Conservation (phyloP, 768 basidiomycete genomes). For the Tylopilus sp. region DNA sequence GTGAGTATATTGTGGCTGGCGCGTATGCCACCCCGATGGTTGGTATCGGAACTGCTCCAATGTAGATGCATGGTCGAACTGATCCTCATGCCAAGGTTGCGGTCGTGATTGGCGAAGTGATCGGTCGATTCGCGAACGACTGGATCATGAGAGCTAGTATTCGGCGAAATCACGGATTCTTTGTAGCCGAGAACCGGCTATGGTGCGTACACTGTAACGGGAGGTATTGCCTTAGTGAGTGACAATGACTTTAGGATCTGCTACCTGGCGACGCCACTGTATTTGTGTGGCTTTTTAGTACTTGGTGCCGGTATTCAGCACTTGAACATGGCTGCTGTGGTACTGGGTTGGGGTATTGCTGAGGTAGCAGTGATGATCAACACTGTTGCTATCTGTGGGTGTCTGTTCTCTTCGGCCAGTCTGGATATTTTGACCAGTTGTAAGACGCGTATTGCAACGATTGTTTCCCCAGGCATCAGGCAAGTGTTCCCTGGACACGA, state of each 20-base stretch:
- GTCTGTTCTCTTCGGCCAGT: neutral
- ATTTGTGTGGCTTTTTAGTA: conserved; percentile 39
- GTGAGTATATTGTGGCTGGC: conserved; percentile 38
- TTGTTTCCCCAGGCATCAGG: conserved; percentile 35
- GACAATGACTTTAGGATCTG: conserved; percentile 26
- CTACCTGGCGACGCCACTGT: conserved; percentile 40
- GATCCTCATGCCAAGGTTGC: conserved; percentile 35
- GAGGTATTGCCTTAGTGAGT: too few relatives aligned
- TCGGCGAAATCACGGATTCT: conserved; percentile 46
- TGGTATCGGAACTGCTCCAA: neutral
- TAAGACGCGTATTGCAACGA: conserved; percentile 39
- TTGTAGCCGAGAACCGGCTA: conserved; percentile 48
- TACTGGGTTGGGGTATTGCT: conserved; percentile 46
- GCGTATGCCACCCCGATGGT: conserved; percentile 45
- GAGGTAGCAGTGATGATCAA: conserved; percentile 35
- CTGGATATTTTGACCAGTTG: neutral
- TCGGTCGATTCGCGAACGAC: conserved; percentile 51
- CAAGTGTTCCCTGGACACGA: conserved; percentile 1
- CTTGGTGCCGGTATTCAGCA: conserved; percentile 39
- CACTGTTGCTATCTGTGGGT: conserved; percentile 39
- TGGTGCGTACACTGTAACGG: conserved; percentile 27
- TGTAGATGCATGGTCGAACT: neutral
- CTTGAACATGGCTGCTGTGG: conserved; percentile 26
- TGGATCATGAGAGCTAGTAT: conserved; percentile 42
- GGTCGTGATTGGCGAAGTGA: conserved; percentile 47